Conservation (phyloP, 1,284 basidiomycete genomes). For the Ustilago hordei region DNA sequence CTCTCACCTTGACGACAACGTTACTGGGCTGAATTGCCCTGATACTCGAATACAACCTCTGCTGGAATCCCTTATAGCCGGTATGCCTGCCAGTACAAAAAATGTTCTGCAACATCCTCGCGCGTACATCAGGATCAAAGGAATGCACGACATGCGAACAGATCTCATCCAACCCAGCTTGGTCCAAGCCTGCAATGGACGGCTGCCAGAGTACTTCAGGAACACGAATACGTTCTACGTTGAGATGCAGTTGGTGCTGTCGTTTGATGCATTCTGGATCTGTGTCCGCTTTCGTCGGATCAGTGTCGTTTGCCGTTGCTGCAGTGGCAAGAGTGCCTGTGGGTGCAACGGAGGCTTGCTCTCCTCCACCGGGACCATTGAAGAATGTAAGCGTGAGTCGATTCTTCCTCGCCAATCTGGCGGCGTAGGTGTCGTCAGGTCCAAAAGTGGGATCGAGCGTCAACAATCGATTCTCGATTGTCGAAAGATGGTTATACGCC, state of each 20-base stretch:
- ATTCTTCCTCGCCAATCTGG: conserved; percentile 80
- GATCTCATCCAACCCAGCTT: conserved; percentile 91
- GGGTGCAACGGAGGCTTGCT: conserved; percentile 28
- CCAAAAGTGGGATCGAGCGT: conserved; percentile 86
- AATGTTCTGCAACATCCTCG: conserved; percentile 82
- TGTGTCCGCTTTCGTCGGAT: conserved; percentile 71
- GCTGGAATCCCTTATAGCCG: conserved; percentile 78
- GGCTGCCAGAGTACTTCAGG: conserved; percentile 96
- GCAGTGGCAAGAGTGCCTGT: conserved; percentile 6
- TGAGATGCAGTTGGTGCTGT: conserved; percentile 83
- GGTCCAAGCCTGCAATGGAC: conserved; percentile 91
- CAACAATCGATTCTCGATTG: conserved; percentile 85
- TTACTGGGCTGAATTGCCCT: conserved; percentile 53
- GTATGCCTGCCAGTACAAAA: conserved; percentile 88
- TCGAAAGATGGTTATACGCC: conserved; percentile 79
- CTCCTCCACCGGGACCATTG: conserved; percentile 70
- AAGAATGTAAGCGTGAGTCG: conserved; percentile 86
- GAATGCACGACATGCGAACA: conserved; percentile 85
- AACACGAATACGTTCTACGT: conserved; percentile 91
- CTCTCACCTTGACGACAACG: conserved; percentile 55
- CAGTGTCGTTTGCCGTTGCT: conserved; percentile 66
- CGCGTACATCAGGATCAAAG: conserved; percentile 77
- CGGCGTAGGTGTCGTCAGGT: conserved; percentile 82
- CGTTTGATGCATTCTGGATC: conserved; percentile 74
- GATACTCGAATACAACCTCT: conserved; percentile 77